These are phyloP conservation scores for Citrullus amarus DNA, from an alignment of 306 rosid genomes.

Conservation along the genomic window DNA sequence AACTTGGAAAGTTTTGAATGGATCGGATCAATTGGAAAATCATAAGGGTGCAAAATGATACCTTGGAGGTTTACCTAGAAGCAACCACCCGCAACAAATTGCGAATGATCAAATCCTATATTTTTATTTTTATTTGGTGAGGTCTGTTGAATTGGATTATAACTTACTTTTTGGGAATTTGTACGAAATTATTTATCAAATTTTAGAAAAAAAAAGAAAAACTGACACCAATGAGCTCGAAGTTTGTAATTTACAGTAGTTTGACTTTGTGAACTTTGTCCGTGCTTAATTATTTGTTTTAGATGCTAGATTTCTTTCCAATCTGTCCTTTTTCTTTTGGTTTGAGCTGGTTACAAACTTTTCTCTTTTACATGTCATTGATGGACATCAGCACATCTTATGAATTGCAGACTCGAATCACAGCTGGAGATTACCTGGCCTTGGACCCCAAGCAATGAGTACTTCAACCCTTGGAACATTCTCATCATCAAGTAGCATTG, in stretches of 20 bases:
- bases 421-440: slow-evolving; percentile 40
- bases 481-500: slow-evolving; percentile 22
- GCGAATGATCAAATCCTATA: too few species aligned
- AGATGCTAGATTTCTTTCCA: background rate
- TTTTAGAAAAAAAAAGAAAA: too few species aligned
- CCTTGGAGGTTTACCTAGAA: too few species aligned
- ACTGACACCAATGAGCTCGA: background rate
- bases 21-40: too few species aligned
- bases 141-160: too few species aligned
- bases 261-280: background rate
- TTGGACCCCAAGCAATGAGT: slow-evolving; percentile 54
- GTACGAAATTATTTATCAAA: too few species aligned
- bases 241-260: background rate
- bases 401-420: slow-evolving; percentile 41
- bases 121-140: too few species aligned
- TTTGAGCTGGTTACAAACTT: background rate
- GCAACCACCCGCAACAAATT: too few species aligned
- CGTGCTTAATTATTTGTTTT: background rate
- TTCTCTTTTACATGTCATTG: slow-evolving; percentile 1
- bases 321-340: background rate
- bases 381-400: slow-evolving; percentile 16
- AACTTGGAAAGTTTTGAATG: too few species aligned
- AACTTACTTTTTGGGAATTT: too few species aligned
- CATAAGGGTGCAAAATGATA: too few species aligned
- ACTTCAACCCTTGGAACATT: slow-evolving; percentile 31